phyloP scores from a whole-genome alignment of 371 early-diverging fungal genomes.

The Mortierella sp. region DNA sequence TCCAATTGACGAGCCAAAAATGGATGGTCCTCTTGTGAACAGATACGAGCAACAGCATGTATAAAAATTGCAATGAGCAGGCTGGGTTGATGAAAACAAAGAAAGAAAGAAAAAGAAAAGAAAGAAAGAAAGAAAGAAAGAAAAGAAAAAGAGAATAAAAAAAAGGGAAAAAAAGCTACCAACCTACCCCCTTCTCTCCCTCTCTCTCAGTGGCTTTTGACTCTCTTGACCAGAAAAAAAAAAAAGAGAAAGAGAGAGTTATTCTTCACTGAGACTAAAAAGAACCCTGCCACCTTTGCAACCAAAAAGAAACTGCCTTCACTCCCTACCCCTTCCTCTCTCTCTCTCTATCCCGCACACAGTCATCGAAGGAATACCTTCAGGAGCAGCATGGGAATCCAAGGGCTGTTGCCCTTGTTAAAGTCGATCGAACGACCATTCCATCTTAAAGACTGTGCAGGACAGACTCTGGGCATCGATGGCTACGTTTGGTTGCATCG shows the following conservation, averaged over 20 bases:
- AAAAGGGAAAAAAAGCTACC: conserved; percentile 1
- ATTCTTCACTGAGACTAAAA: neutral
- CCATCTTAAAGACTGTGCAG: conserved; percentile 75
- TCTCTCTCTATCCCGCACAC: neutral
- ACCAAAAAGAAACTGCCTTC: neutral
- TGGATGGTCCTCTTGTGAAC: too few species aligned
- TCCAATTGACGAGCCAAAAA: too few species aligned
- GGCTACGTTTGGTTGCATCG: conserved; percentile 95
- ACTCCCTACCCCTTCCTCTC: neutral
- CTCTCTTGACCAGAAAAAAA: too few species aligned
- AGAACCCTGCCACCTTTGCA: neutral
- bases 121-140: neutral
- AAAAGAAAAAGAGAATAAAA: conserved; percentile 6
- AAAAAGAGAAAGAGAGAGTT: neutral
- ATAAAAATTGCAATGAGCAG: too few species aligned
- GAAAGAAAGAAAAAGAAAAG: neutral
- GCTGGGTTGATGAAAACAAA: neutral
- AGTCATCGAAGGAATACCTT: neutral
- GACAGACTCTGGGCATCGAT: conserved; percentile 87
- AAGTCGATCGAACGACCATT: conserved; percentile 72
- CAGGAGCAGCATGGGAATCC: conserved; percentile 82
- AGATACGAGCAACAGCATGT: too few species aligned
- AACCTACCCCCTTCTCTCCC: too few species aligned
- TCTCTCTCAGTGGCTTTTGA: neutral
- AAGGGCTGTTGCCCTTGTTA: conserved; percentile 82